These are phyloP conservation scores for Wallemia hederae DNA, from an alignment of 1,284 basidiomycete genomes.

Conservation along the genomic window DNA sequence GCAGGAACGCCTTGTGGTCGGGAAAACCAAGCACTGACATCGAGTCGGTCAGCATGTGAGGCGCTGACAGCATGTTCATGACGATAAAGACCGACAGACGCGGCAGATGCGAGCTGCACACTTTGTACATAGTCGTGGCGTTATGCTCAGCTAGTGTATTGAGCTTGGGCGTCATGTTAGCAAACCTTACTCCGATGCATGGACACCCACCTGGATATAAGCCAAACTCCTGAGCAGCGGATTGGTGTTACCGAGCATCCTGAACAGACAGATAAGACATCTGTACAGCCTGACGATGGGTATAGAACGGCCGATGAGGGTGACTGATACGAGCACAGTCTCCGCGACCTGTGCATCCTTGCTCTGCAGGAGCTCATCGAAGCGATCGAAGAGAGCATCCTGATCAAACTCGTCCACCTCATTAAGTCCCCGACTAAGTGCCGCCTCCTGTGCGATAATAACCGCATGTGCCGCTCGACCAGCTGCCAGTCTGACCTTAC, in stretches of 20 bases:
- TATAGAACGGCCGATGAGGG: neutral
- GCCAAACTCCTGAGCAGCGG: conserved; percentile 37
- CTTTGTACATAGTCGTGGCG: conserved; percentile 34
- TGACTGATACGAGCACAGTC: neutral
- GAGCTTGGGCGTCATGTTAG: neutral
- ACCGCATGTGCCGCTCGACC: neutral
- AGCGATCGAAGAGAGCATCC: neutral
- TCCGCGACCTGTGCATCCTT: neutral
- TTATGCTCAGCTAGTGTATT: conserved; percentile 24
- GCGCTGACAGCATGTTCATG: conserved; percentile 27
- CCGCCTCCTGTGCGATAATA: neutral
- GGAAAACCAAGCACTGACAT: conserved; percentile 14
- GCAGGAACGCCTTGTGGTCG: conserved; percentile 30
- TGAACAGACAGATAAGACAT: conserved; percentile 30
- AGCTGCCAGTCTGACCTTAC: neutral
- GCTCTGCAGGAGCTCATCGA: neutral
- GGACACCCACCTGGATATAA: conserved; percentile 29
- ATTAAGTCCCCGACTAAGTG: neutral
- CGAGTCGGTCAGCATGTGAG: conserved; percentile 16
- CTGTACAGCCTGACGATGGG: neutral
- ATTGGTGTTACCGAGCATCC: conserved; percentile 34
- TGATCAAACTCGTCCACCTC: neutral
- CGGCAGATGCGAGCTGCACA: conserved; percentile 39
- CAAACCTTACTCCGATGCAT: conserved; percentile 2
- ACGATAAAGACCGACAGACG: conserved; percentile 38